Percentiles rank a stretch among this genome's conserved stretches.
phyloP scores from a whole-genome alignment of 257 asterid genomes.

The Solanum sejunctum region DNA sequence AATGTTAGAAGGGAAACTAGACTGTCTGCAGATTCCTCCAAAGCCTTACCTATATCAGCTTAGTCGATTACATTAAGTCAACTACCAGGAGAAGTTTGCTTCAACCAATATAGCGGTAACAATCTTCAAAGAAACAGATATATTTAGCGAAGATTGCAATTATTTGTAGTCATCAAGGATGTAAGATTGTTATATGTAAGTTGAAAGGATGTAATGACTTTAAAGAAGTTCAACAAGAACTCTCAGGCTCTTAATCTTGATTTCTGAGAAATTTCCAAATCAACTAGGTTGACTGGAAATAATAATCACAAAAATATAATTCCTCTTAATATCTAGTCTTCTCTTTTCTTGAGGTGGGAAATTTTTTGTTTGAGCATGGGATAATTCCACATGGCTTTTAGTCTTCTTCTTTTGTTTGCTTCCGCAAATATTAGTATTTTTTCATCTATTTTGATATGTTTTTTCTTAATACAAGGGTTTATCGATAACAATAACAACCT shows the following conservation, averaged over 20 bases:
- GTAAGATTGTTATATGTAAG: background rate
- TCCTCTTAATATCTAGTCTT: background rate
- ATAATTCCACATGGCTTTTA: background rate
- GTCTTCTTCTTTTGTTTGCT: background rate
- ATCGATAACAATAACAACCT: too few species aligned
- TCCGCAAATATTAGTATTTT: background rate
- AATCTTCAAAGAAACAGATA: background rate
- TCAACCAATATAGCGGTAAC: too few species aligned
- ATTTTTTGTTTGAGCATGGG: background rate
- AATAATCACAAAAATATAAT: background rate
- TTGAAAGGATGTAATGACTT: background rate
- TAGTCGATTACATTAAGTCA: too few species aligned
- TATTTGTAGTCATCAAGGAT: background rate
- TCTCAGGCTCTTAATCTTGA: background rate
- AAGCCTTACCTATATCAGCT: too few species aligned
- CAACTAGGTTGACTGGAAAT: background rate
- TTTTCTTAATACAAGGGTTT: too few species aligned
- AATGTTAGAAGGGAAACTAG: too few species aligned
- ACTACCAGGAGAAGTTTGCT: too few species aligned
- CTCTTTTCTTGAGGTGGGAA: background rate
- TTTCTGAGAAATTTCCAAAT: background rate
- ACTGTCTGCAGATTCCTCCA: too few species aligned
- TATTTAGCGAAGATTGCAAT: background rate
- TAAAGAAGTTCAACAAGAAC: fast-evolving
- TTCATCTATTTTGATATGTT: too few species aligned